These are phyloP conservation scores for Arctium lappa DNA, from an alignment of 129 eudicot species.

Conservation along the genomic window DNA sequence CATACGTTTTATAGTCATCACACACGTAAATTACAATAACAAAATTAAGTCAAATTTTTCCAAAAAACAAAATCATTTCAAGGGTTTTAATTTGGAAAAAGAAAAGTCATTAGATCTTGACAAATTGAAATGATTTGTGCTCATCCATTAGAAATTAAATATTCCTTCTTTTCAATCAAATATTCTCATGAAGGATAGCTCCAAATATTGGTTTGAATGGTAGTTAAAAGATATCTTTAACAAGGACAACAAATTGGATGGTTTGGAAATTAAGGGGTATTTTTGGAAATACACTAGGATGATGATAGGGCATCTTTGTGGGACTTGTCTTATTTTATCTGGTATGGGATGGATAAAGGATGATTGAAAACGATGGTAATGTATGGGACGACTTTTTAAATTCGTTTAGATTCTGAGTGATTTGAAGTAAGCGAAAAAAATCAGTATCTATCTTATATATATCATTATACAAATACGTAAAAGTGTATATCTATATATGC, in stretches of 20 bases:
- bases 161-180: not conserved
- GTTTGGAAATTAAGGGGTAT: slow-evolving; percentile 1
- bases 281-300: not conserved
- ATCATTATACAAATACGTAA: not conserved
- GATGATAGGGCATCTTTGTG: slow-evolving; percentile 1
- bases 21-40: not conserved
- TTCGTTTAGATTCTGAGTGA: not conserved
- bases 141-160: slow-evolving; percentile 2
- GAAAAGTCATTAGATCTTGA: not conserved
- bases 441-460: not conserved
- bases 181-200: slow-evolving; percentile 13
- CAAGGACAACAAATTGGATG: slow-evolving; percentile 24
- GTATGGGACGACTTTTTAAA: not conserved
- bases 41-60: no score
- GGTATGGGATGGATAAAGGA: not conserved
- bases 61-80: not conserved
- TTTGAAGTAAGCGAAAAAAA: not conserved
- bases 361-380: not conserved
- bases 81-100: not conserved
- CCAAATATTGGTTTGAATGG: slow-evolving; percentile 8
- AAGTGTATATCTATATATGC: not conserved
- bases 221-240: slow-evolving; percentile 17
- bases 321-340: not conserved
- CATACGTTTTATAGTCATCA: not conserved
- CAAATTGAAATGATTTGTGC: slow-evolving; percentile 7